Conservation (phyloP, 352 stramenopile species). For the Phytophthora colocasiae region DNA sequence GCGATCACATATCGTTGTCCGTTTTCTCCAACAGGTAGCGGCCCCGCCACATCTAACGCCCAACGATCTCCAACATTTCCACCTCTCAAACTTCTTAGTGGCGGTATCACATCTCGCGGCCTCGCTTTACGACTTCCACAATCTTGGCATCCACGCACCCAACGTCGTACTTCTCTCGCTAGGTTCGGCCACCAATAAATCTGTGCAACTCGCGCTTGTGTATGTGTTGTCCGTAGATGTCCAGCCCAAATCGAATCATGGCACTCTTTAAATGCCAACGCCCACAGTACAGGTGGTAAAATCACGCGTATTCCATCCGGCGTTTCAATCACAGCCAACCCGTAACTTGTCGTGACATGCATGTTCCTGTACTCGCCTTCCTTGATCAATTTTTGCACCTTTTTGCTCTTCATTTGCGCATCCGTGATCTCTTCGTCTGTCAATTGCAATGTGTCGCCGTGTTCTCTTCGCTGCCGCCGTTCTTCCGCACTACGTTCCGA, state of each 20-base stretch:
- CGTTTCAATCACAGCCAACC: neutral
- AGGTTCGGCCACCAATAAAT: neutral
- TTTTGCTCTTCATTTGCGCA: neutral
- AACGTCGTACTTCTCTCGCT: neutral
- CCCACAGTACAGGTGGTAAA: neutral
- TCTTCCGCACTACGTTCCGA: neutral
- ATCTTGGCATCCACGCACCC: neutral
- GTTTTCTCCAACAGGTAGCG: neutral
- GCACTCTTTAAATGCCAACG: neutral
- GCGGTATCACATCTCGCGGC: neutral
- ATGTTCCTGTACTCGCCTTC: neutral
- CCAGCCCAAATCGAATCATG: neutral
- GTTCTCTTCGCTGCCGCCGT: neutral
- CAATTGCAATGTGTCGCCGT: neutral
- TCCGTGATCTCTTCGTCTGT: neutral
- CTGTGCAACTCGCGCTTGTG: neutral
- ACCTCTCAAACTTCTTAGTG: neutral
- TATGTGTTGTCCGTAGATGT: neutral
- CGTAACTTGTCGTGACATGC: neutral
- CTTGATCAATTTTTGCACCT: neutral
- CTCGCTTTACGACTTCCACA: neutral
- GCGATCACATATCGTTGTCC: neutral
- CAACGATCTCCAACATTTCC: conserved; percentile 2
- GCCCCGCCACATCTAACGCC: neutral
- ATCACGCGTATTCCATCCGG: neutral